Conservation (phyloP, 2,329 filamentous ascomycete species). For the Coccinonectria pachysandricola region DNA sequence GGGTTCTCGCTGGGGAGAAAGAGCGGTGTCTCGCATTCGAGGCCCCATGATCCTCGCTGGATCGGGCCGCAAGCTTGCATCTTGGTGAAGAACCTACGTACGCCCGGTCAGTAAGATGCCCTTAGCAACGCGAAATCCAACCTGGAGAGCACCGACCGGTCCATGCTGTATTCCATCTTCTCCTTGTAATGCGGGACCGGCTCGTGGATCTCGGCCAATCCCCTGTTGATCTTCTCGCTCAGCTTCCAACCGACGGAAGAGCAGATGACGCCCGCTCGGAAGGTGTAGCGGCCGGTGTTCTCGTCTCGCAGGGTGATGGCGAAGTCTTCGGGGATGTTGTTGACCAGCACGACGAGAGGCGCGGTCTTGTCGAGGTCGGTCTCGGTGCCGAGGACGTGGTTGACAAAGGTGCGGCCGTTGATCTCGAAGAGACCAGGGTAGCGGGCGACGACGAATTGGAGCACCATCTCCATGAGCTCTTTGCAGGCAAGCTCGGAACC, state of each 20-base stretch:
- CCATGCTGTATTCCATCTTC: constrained; percentile 79
- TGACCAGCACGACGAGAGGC: constrained; percentile 58
- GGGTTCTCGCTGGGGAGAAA: constrained; percentile 54
- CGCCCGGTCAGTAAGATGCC: no score
- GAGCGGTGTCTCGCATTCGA: constrained; percentile 63
- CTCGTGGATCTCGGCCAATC: constrained; percentile 58
- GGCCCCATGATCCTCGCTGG: constrained; percentile 71
- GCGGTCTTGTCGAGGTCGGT: constrained; percentile 49
- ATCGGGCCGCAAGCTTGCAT: constrained; percentile 64
- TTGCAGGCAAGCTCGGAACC: constrained; percentile 69
- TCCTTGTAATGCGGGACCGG: constrained; percentile 72
- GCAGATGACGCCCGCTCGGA: constrained; percentile 67
- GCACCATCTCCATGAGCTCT: constrained; percentile 73
- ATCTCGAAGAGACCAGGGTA: constrained; percentile 66
- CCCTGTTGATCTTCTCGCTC: constrained; percentile 57
- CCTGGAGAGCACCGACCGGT: constrained; percentile 42
- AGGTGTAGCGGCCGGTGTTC: constrained; percentile 57
- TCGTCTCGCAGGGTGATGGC: constrained; percentile 63
- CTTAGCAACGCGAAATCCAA: no score
- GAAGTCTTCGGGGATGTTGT: constrained; percentile 77
- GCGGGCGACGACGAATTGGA: constrained; percentile 64
- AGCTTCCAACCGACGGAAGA: constrained; percentile 74
- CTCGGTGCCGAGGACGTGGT: constrained; percentile 52
- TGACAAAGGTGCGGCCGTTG: constrained; percentile 49
- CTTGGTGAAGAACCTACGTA: constrained; percentile 65